These are phyloP conservation scores for Capronia coronata DNA, from an alignment of 2,329 filamentous ascomycete species.

Conservation along the genomic window DNA sequence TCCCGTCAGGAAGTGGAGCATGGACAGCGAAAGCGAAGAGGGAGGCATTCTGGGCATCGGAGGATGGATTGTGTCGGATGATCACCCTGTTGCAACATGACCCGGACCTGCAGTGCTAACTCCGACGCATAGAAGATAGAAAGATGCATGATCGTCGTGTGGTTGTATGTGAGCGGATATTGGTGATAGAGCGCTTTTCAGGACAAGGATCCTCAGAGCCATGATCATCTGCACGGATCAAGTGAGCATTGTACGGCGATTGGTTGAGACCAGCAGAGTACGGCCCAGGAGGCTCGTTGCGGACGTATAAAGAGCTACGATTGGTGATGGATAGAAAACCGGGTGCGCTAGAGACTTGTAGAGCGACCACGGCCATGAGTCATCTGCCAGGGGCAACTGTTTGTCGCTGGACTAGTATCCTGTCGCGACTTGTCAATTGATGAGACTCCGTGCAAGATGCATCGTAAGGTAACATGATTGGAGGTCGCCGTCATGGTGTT, in stretches of 20 bases:
- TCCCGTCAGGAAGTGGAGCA: slow-evolving; percentile 64
- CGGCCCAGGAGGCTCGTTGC: slow-evolving; percentile 2
- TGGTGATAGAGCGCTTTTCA: too few species aligned
- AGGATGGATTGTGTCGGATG: slow-evolving; percentile 42
- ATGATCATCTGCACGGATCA: too few species aligned
- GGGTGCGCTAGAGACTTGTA: background rate
- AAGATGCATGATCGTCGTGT: background rate
- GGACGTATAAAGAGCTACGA: slow-evolving; percentile 2
- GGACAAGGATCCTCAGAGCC: too few species aligned
- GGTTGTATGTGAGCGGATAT: background rate
- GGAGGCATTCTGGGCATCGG: slow-evolving; percentile 61
- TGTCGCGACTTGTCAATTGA: too few species aligned
- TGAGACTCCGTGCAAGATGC: too few species aligned
- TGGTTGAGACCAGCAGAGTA: too few species aligned
- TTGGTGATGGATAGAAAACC: slow-evolving; percentile 10
- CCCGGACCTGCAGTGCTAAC: too few species aligned
- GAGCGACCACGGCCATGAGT: slow-evolving; percentile 1
- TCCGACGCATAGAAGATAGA: too few species aligned
- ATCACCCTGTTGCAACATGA: background rate
- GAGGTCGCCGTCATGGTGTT: too few species aligned
- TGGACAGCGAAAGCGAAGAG: slow-evolving; percentile 56
- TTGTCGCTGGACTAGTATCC: too few species aligned
- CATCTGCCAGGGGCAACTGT: background rate
- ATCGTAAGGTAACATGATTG: too few species aligned
- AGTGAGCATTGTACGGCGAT: too few species aligned